Evolutionary conservation across 2,329 filamentous ascomycete genomes (phyloP).

Genomic region (Aphanocladium album): DNA sequence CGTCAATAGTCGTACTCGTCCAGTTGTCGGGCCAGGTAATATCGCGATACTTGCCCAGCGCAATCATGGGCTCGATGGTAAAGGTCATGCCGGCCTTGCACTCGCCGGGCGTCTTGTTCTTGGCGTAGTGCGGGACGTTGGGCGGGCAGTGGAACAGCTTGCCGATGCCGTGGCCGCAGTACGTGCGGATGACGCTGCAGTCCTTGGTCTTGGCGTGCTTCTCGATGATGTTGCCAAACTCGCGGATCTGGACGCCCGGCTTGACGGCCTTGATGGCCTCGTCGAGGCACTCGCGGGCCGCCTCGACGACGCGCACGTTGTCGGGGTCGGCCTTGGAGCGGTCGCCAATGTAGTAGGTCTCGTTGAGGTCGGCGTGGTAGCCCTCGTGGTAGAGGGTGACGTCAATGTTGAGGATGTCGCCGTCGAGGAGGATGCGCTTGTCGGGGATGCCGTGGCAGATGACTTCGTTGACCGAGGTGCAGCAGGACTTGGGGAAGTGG

Average conservation of each 20-base stretch:
- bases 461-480: slow-evolving; percentile 92
- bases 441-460: slow-evolving; percentile 99
- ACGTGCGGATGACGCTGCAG: slow-evolving; percentile 91
- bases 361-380: slow-evolving; percentile 94
- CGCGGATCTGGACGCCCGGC: slow-evolving; percentile 85
- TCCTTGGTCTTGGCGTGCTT: slow-evolving; percentile 81
- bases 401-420: slow-evolving; percentile 96
- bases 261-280: slow-evolving; percentile 88
- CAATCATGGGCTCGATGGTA: slow-evolving; percentile 98
- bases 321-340: slow-evolving; percentile 80
- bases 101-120: slow-evolving; percentile 94
- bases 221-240: slow-evolving; percentile 92
- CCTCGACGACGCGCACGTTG: slow-evolving; percentile 83
- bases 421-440: slow-evolving; percentile 77
- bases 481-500: slow-evolving; percentile 96
- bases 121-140: slow-evolving; percentile 94
- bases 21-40: slow-evolving; percentile 98
- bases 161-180: slow-evolving; percentile 95
- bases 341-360: slow-evolving; percentile 96
- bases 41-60: slow-evolving; percentile 82
- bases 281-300: slow-evolving; percentile 83
- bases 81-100: slow-evolving; percentile 98
- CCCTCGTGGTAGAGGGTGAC: slow-evolving; percentile 91
- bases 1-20: slow-evolving; percentile 92
- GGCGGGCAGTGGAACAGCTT: slow-evolving; percentile 88